Percentiles rank a stretch among this genome's conserved stretches.
These are phyloP conservation scores for Triglochin maritima DNA, from an alignment of 106 monocot genomes.

Conservation along the genomic window DNA sequence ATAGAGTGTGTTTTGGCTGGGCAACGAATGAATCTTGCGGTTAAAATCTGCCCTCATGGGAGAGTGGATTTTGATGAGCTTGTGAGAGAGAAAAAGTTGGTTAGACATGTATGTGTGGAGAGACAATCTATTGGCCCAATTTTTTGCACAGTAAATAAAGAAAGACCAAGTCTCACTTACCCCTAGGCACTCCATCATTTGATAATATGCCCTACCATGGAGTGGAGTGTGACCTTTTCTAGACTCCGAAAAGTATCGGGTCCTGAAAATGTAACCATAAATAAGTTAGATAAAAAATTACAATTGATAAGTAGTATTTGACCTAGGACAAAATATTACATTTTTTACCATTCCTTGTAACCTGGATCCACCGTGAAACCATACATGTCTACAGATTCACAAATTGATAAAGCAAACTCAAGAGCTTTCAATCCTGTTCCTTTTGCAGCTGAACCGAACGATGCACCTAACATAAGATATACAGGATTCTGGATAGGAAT, in stretches of 20 bases:
- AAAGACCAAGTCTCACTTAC: constrained; percentile 28
- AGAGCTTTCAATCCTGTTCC: constrained; percentile 98
- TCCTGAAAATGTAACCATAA: constrained; percentile 40
- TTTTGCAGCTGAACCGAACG: constrained; percentile 98
- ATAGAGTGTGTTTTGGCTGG: constrained; percentile 39
- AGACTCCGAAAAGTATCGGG: constrained; percentile 95
- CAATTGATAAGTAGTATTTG: not conserved
- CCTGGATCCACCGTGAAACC: constrained; percentile 99
- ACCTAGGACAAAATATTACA: not conserved
- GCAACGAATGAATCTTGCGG: constrained; percentile 51
- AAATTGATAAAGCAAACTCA: constrained; percentile 92
- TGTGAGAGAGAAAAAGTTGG: not conserved
- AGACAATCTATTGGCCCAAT: no score
- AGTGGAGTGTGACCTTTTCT: constrained; percentile 96
- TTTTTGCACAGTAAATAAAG: no score
- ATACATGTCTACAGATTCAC: constrained; percentile 96
- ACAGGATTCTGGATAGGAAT: constrained; percentile 79
- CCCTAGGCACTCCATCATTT: constrained; percentile 97
- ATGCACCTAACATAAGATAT: constrained; percentile 92
- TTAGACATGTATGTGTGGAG: constrained; percentile 1
- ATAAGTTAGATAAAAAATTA: not conserved
- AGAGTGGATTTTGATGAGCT: constrained; percentile 97
- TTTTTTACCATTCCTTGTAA: constrained; percentile 90
- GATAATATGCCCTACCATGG: constrained; percentile 91
- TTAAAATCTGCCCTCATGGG: constrained; percentile 65